These are phyloP conservation scores for Epichloe hybrida DNA, from an alignment of 2,329 filamentous ascomycete species.

Conservation along the genomic window DNA sequence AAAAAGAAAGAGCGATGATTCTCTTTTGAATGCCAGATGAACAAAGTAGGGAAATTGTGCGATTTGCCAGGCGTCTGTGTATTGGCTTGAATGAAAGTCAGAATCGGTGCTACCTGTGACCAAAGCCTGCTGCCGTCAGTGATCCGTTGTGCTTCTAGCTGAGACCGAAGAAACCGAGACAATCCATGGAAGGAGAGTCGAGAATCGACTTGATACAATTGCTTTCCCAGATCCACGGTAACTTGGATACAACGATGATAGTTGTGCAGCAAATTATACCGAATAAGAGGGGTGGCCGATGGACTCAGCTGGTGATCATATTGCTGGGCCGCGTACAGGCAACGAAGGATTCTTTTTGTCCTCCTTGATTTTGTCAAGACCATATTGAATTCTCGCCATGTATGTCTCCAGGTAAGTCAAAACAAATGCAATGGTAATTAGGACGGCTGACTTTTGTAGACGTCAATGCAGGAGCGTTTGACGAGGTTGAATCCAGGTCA, in stretches of 20 bases:
- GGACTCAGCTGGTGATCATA: constrained; percentile 24
- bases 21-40: constrained; percentile 22
- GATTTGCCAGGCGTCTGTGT: constrained; percentile 8
- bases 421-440: background rate
- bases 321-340: constrained; percentile 19
- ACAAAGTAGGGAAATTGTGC: constrained; percentile 23
- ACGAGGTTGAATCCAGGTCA: background rate
- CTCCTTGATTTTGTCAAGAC: constrained; percentile 14
- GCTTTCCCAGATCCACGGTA: constrained; percentile 16
- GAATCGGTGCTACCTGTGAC: constrained; percentile 19
- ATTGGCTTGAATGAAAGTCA: constrained; percentile 20
- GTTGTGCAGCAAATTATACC: constrained; percentile 19
- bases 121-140: constrained; percentile 17
- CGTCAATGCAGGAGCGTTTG: constrained; percentile 1
- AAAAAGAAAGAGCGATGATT: constrained; percentile 25
- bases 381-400: constrained; percentile 9
- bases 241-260: constrained; percentile 17
- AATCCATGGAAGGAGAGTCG: constrained; percentile 8
- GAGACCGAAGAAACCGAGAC: constrained; percentile 14
- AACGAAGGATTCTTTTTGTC: constrained; percentile 25
- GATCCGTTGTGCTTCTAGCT: constrained; percentile 15
- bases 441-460: background rate
- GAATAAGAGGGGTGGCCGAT: constrained; percentile 15
- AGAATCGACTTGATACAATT: constrained; percentile 12
- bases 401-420: background rate